Percentiles rank a stretch among this genome's conserved stretches.
Evolutionary conservation across 108 stramenopile species (phyloP).

Genomic region (Fragilaria radians): DNA sequence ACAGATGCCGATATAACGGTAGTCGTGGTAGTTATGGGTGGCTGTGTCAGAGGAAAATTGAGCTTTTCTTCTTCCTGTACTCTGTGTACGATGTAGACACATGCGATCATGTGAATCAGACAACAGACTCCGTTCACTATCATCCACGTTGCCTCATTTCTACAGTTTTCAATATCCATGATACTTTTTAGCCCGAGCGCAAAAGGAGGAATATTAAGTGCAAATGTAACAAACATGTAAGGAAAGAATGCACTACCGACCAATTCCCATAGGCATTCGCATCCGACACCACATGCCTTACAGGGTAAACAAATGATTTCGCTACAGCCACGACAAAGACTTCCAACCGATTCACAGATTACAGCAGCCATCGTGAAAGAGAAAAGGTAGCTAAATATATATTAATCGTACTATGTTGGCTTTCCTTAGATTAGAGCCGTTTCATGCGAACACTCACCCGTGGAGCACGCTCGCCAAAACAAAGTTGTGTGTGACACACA

Average conservation of each 20-base stretch:
- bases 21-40: slow-evolving; percentile 4
- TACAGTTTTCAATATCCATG: slow-evolving; percentile 8
- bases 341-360: not conserved
- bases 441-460: no score
- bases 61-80: slow-evolving; percentile 12
- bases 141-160: slow-evolving; percentile 28
- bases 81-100: slow-evolving; percentile 40
- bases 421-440: no score
- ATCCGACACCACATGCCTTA: slow-evolving; percentile 37
- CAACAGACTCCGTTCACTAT: slow-evolving; percentile 37
- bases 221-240: slow-evolving; percentile 47
- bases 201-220: slow-evolving; percentile 43
- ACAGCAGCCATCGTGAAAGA: slow-evolving; percentile 3
- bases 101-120: slow-evolving; percentile 42
- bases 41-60: not conserved
- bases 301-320: slow-evolving; percentile 36
- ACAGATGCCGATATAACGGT: slow-evolving; percentile 7
- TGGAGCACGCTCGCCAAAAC: no score
- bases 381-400: not conserved
- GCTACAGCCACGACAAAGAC: slow-evolving; percentile 28
- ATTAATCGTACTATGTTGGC: not conserved
- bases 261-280: slow-evolving; percentile 20
- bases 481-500: no score
- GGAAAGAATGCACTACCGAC: slow-evolving; percentile 47
- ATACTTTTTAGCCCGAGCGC: slow-evolving; percentile 15